Evolutionary conservation across 306 rosid genomes (phyloP).

Genomic region (Quercus mongolica): DNA sequence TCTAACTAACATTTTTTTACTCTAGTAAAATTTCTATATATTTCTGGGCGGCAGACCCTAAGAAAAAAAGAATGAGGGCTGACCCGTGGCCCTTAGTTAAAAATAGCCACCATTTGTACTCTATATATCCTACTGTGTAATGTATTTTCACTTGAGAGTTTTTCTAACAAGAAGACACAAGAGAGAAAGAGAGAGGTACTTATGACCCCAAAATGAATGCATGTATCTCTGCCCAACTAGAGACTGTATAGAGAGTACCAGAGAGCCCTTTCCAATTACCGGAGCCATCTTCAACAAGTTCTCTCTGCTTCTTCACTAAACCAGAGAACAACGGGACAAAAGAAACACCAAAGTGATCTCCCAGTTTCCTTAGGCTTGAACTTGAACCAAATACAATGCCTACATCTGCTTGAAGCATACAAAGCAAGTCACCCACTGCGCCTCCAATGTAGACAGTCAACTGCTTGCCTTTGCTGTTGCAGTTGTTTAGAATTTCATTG

Average conservation of each 20-base stretch:
- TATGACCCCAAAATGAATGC: constrained; percentile 81
- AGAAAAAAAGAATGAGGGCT: not conserved
- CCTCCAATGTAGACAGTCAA: constrained; percentile 81
- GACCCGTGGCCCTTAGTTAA: constrained; percentile 4
- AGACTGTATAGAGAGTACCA: constrained; percentile 84
- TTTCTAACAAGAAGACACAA: not conserved
- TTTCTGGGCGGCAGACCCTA: constrained; percentile 5
- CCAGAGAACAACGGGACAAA: constrained; percentile 78
- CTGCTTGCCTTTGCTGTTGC: constrained; percentile 42
- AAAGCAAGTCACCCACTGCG: constrained; percentile 88
- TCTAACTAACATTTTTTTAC: not conserved
- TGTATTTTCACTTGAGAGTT: not conserved
- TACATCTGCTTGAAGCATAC: constrained; percentile 92
- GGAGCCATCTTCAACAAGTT: constrained; percentile 42
- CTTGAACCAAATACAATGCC: constrained; percentile 93
- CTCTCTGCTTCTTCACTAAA: constrained; percentile 78
- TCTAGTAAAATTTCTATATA: not conserved
- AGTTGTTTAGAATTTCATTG: constrained; percentile 38
- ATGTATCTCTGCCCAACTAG: constrained; percentile 95
- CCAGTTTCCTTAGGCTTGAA: constrained; percentile 80
- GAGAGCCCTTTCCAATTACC: constrained; percentile 72
- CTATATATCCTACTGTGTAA: not conserved
- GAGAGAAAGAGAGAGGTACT: not conserved
- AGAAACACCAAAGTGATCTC: constrained; percentile 65
- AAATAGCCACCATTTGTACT: not conserved